These are phyloP conservation scores for Hortaea werneckii DNA, from an alignment of 2,329 filamentous ascomycete genomes.

Conservation along the genomic window DNA sequence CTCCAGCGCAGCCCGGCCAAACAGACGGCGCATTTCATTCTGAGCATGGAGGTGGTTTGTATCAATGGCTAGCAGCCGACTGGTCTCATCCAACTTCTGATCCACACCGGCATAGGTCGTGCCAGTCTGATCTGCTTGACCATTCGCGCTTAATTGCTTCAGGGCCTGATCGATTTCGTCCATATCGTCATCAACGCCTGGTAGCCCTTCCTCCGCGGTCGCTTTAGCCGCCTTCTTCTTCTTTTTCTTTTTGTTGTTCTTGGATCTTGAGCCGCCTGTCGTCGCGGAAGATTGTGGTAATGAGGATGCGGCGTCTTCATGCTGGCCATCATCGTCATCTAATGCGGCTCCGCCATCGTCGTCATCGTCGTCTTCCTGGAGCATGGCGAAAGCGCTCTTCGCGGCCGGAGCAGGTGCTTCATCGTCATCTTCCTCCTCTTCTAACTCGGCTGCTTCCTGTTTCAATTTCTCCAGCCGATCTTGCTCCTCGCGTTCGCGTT, in stretches of 20 bases:
- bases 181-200: slow-evolving; percentile 20
- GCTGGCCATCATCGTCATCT: slow-evolving; percentile 18
- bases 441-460: slow-evolving; percentile 23
- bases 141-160: slow-evolving; percentile 41
- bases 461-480: slow-evolving; percentile 35
- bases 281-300: neutral
- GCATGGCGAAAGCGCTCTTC: slow-evolving; percentile 38
- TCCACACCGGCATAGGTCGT: slow-evolving; percentile 18
- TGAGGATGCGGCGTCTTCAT: slow-evolving; percentile 2
- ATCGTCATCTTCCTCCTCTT: slow-evolving; percentile 30
- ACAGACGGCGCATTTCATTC: slow-evolving; percentile 80
- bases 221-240: slow-evolving; percentile 49
- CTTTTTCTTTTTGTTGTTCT: slow-evolving; percentile 43
- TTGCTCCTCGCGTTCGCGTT: slow-evolving; percentile 51
- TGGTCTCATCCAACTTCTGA: slow-evolving; percentile 38
- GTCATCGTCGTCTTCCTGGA: slow-evolving; percentile 30
- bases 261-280: slow-evolving; percentile 19
- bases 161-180: slow-evolving; percentile 61
- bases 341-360: slow-evolving; percentile 14
- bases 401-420: slow-evolving; percentile 19
- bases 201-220: slow-evolving; percentile 14
- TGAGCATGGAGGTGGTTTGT: slow-evolving; percentile 69
- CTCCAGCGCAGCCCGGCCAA: slow-evolving; percentile 55
- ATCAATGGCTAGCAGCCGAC: slow-evolving; percentile 50
- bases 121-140: slow-evolving; percentile 7